A percentile compares a stretch with the other conserved stretches of the same genome.
Conservation (phyloP, 208 protist genomes). For the Leishmania braziliensis region DNA sequence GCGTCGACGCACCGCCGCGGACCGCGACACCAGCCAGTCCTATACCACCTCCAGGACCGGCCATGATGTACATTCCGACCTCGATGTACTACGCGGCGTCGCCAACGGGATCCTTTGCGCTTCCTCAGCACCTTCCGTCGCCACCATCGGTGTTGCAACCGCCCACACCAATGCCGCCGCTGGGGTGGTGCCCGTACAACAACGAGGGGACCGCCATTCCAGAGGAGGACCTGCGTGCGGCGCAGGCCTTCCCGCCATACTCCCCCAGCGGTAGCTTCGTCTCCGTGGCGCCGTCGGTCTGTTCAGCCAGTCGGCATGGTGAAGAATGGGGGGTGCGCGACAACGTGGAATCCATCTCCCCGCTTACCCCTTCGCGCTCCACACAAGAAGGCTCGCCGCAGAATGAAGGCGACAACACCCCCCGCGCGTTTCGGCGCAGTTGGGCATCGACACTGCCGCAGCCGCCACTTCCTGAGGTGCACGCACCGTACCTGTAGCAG, state of each 20-base stretch:
- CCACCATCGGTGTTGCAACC: background rate
- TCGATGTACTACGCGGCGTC: background rate
- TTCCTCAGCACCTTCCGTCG: conserved; percentile 10
- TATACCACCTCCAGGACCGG: background rate
- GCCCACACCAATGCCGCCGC: background rate
- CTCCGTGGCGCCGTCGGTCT: background rate
- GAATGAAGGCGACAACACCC: background rate
- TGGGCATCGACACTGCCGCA: background rate
- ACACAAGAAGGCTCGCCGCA: conserved; percentile 2
- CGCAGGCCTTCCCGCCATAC: background rate
- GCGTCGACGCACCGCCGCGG: background rate
- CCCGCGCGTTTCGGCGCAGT: background rate
- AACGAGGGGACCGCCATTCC: background rate
- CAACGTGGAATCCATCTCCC: conserved; percentile 1
- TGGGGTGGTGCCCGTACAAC: background rate
- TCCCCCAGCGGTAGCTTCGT: background rate
- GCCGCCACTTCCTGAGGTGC: background rate
- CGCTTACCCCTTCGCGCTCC: conserved; percentile 6
- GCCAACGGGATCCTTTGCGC: conserved; percentile 1
- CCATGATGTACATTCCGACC: conserved; percentile 4
- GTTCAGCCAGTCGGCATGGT: background rate
- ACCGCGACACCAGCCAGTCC: background rate
- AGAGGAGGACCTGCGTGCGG: background rate
- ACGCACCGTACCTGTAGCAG: conserved; percentile 4
- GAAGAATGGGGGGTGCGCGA: background rate